Evolutionary conservation across 2,329 filamentous ascomycete genomes (phyloP).

Genomic region (Cryphonectria japonica): DNA sequence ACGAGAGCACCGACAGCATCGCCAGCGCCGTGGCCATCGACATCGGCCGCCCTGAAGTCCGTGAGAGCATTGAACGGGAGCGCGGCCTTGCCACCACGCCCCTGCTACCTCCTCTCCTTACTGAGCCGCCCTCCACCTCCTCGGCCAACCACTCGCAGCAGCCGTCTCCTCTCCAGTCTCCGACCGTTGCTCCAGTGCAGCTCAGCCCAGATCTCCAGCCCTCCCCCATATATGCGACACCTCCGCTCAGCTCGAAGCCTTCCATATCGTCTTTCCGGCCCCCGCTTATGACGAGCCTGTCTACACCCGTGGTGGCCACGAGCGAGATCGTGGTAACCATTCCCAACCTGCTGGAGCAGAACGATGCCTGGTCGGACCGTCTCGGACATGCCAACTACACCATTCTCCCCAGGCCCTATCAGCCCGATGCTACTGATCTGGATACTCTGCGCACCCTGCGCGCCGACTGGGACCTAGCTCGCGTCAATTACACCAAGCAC

Average conservation of each 20-base stretch:
- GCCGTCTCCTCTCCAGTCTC: constrained; percentile 85
- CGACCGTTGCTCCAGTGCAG: constrained; percentile 68
- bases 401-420: constrained; percentile 81
- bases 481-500: constrained; percentile 87
- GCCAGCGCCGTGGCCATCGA: constrained; percentile 58
- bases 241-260: constrained; percentile 75
- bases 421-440: constrained; percentile 64
- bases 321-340: constrained; percentile 53
- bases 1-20: constrained; percentile 62
- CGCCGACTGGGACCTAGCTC: constrained; percentile 80
- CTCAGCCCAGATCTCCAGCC: constrained; percentile 44
- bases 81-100: constrained; percentile 75
- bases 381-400: constrained; percentile 94
- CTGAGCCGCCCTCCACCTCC: constrained; percentile 52
- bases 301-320: constrained; percentile 59
- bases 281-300: constrained; percentile 65
- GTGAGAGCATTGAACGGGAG: constrained; percentile 59
- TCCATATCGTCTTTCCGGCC: constrained; percentile 75
- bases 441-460: constrained; percentile 65
- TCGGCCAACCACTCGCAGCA: constrained; percentile 56
- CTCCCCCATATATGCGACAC: constrained; percentile 57
- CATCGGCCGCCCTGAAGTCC: constrained; percentile 54
- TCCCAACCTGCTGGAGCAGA: constrained; percentile 67
- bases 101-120: constrained; percentile 80
- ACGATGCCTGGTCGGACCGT: constrained; percentile 81